Conservation (phyloP, 148 eudicot species). For the Rhododendron simsii region DNA sequence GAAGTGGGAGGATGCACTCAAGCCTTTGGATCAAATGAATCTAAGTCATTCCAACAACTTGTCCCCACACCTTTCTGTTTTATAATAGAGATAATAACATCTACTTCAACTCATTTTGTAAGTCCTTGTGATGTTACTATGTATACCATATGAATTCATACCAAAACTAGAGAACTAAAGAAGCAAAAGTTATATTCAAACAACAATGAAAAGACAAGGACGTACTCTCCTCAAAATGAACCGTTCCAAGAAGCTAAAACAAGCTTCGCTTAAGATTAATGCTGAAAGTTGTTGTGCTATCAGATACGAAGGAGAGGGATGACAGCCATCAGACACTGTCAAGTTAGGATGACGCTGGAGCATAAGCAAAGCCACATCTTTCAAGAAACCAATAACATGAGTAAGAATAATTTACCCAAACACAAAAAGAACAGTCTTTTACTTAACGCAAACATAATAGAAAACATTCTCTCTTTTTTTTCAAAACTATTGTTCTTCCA, state of each 20-base stretch:
- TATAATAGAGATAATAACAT: no score
- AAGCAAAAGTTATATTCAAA: no score
- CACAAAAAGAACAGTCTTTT: no score
- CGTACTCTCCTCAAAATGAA: background rate
- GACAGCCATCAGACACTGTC: background rate
- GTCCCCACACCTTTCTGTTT: no score
- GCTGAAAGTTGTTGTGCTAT: constrained; percentile 2
- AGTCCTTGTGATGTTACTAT: background rate
- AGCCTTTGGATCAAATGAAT: no score
- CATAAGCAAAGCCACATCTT: constrained; percentile 11
- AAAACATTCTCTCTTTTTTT: no score
- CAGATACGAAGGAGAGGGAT: background rate
- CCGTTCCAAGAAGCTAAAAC: background rate
- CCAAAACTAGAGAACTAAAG: background rate
- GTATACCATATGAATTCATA: background rate
- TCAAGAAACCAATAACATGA: no score
- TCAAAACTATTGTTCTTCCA: no score
- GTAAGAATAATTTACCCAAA: background rate
- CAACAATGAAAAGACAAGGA: background rate
- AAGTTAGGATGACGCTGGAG: constrained; percentile 12
- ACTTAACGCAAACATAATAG: no score
- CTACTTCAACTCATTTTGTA: background rate
- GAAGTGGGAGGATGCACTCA: no score
- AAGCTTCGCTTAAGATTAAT: background rate
- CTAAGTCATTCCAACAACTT: no score